phyloP scores from a whole-genome alignment of 2,329 filamentous ascomycete genomes.

The Cercospora sp. region DNA sequence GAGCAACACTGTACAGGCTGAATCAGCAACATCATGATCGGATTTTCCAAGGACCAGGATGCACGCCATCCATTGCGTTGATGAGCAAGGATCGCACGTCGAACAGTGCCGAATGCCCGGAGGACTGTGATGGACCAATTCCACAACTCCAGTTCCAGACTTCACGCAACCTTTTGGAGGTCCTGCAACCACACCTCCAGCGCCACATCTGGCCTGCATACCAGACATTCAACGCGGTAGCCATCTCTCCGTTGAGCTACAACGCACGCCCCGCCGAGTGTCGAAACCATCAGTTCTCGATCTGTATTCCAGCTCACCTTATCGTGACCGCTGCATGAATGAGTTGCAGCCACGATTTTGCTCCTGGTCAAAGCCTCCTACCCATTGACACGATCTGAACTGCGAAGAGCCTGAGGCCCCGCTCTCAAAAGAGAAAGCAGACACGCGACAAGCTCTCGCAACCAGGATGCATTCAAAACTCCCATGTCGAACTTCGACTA shows the following conservation, averaged over 20 bases:
- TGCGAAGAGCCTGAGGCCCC: neutral
- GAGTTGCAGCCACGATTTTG: neutral
- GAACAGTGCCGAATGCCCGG: neutral
- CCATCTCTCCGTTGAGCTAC: neutral
- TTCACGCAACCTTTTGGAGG: neutral
- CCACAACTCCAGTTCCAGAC: neutral
- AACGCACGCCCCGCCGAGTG: neutral
- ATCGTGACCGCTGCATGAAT: neutral
- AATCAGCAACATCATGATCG: neutral
- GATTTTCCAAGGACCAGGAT: neutral
- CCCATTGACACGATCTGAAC: neutral
- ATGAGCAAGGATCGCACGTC: neutral
- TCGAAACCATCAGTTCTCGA: neutral
- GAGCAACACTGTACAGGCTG: neutral
- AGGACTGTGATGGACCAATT: neutral
- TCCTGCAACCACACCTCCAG: neutral
- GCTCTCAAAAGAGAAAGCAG: neutral
- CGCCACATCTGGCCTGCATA: neutral
- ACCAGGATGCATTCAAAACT: neutral
- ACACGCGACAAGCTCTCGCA: neutral
- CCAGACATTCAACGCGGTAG: neutral
- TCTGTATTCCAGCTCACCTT: neutral
- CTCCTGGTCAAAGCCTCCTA: neutral
- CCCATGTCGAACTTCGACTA: neutral
- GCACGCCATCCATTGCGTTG: neutral